Evolutionary conservation across 2,329 filamentous ascomycete genomes (phyloP).

Genomic region (Tolypocladium tundrense): DNA sequence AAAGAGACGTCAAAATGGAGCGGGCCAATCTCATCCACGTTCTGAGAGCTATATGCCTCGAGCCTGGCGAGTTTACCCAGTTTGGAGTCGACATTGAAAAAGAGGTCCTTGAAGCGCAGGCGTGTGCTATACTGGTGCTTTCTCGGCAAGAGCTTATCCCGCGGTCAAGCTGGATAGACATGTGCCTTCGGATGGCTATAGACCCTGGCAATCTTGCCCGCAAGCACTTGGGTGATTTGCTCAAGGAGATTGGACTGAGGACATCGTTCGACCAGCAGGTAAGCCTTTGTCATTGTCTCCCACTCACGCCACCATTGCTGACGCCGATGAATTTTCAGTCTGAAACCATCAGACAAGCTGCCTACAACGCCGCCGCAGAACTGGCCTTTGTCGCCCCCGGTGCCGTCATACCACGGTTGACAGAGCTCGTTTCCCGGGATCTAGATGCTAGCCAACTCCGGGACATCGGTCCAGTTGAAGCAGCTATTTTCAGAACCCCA

Average conservation of each 20-base stretch:
- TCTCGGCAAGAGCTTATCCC: slow-evolving; percentile 70
- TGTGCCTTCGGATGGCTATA: slow-evolving; percentile 67
- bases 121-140: slow-evolving; percentile 68
- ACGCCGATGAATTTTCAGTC: slow-evolving; percentile 11
- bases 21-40: slow-evolving; percentile 52
- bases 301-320: not conserved
- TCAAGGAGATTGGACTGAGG: slow-evolving; percentile 53
- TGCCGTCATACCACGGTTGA: slow-evolving; percentile 62
- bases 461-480: slow-evolving; percentile 73
- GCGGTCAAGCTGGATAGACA: slow-evolving; percentile 75
- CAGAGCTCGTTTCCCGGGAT: slow-evolving; percentile 64
- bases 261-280: slow-evolving; percentile 45
- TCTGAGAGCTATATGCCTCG: slow-evolving; percentile 53
- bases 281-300: not conserved
- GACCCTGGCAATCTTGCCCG: slow-evolving; percentile 74
- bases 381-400: slow-evolving; percentile 89
- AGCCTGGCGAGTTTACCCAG: slow-evolving; percentile 37
- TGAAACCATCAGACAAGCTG: slow-evolving; percentile 49
- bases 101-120: slow-evolving; percentile 53
- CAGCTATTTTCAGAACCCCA: slow-evolving; percentile 83
- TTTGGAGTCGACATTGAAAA: slow-evolving; percentile 31
- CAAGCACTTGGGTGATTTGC: slow-evolving; percentile 50
- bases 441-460: slow-evolving; percentile 60
- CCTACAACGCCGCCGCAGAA: slow-evolving; percentile 78
- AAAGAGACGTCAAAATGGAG: slow-evolving; percentile 68